Evolutionary conservation across 2,329 filamentous ascomycete genomes (phyloP), one percentile per base, ranked within the genome.

Genomic region (Aspergillus novofumigatus): DNA sequence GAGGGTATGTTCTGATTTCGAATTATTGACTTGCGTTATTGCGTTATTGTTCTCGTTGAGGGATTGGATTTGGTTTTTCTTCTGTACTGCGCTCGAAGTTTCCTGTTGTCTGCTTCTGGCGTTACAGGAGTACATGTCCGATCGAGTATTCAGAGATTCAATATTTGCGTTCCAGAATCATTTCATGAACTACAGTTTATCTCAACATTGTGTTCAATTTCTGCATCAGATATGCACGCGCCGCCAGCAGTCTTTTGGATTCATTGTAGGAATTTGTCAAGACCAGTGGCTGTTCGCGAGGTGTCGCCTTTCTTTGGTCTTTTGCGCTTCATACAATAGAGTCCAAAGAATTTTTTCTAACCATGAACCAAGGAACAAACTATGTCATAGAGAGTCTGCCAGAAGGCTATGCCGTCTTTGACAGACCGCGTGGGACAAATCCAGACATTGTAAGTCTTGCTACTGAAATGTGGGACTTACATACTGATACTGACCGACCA

Each of bases 301-400:
- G 10, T 21, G 41, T 23, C 41, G 11, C n/a, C 21, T 44, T 44
- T 21, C n/a, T 44, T 42, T 42, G 42, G 7, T 23, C 11, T 17
- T 47, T 6, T 47, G 6, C 26, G 21, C 23, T 26, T 47, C 44
- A n/a, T 47, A 10, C 3, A 38, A 17, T 17, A 35, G 32, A 38
- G 32, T 38, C 32, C 5, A 6, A 38, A 17, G 5, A 17, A 7
- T 44, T n/a, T 26, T 4, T n/a, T n/a, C n/a, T 45, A 20, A 42
- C 21, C 50, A 17, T 17, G 2, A 32, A 17, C 4, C 25, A 52
- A 79, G 77, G 76, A 2, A 67, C 77, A 10, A 68, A 68, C 1
- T 86, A 86, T 66, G 74, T 71, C 1, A 72, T 87, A 0, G 77
- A 84, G 53, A 66, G 68, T 17, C 69, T 87, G 0, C 85, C 85